Conservation (phyloP, 805 yeast genomes). For the Yarrowia phangngaensis region DNA sequence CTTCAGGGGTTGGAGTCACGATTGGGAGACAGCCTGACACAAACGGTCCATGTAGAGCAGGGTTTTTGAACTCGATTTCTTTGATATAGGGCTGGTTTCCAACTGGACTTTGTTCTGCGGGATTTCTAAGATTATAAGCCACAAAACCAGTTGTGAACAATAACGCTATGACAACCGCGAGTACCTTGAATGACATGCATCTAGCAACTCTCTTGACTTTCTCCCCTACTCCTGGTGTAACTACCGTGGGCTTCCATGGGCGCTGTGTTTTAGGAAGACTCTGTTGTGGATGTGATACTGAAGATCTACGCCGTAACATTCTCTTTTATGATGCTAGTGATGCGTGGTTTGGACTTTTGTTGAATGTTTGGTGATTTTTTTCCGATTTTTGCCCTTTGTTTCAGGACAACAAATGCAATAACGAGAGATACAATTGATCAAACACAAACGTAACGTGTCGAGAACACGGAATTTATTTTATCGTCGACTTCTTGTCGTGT, state of each 20-base stretch:
- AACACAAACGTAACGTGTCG: too few relatives aligned
- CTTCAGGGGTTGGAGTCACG: constrained; percentile 10
- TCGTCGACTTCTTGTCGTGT: too few relatives aligned
- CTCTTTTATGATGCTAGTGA: neutral
- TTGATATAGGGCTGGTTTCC: constrained; percentile 9
- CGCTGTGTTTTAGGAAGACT: constrained; percentile 8
- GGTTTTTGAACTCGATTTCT: constrained; percentile 17
- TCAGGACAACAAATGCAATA: too few relatives aligned
- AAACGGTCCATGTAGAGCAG: constrained; percentile 24
- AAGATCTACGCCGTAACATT: constrained; percentile 24
- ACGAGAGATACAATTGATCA: too few relatives aligned
- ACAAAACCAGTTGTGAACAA: constrained; percentile 22
- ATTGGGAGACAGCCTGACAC: constrained; percentile 20
- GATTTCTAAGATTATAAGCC: constrained; percentile 11
- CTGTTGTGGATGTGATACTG: constrained; percentile 21
- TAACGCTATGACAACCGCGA: constrained; percentile 4
- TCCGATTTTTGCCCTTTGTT: too few relatives aligned
- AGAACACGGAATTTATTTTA: too few relatives aligned
- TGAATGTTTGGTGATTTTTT: too few relatives aligned
- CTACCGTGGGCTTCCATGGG: constrained; percentile 8
- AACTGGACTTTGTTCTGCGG: constrained; percentile 12
- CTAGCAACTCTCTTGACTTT: constrained; percentile 1
- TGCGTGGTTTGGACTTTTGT: neutral
- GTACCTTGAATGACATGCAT: constrained; percentile 7
- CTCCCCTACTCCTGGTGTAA: constrained; percentile 10